Evolutionary conservation across 108 stramenopile genomes (phyloP), one percentile per base, ranked within the genome.

Genomic region (Nitzschia sp.): DNA sequence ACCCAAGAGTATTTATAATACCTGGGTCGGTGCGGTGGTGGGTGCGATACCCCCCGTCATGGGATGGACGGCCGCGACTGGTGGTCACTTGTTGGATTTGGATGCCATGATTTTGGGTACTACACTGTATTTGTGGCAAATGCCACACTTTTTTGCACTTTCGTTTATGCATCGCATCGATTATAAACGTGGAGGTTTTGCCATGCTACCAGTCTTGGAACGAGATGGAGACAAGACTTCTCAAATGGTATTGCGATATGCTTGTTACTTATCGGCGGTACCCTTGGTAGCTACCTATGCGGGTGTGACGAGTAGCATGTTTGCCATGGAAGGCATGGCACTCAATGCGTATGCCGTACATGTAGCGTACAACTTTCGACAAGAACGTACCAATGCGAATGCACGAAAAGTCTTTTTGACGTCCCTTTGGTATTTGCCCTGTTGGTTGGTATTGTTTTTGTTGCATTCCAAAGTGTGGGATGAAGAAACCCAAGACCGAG

Each of bases 61-160:
- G 95, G 99, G 98, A 21, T 99, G 93, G 88, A 87, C 94, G 33
- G 98, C 98, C 17, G 97, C 98, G 4, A 91, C 87, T 0, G 95
- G 94, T 23, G 58, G 68, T 3, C 34, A 64, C n/a, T 21, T 81
- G 34, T 53, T 85, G 54, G 93, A 93, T 77, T 59, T 88, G 15
- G 90, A 93, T 72, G 80, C 88, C 45, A 59, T 88, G 33, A 46
- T 97, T n/a, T 74, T 98, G 32, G 96, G 94, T 35, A 68, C 82
- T 0, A 88, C 91, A 13, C 79, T 98, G 33, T 98, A 95, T 69
- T 71, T 98, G 26, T 99, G 99, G 99, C 99, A 99, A 76, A 96
- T 99, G 68, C 98, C 98, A 29, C 99, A 99, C 77, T 99, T 99
- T 71, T 98, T 98, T 75, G 97, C 99, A 0, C 85, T 99, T 11